phyloP scores from a whole-genome alignment of 2,329 filamentous ascomycete genomes.

The Sporothrix luriei region DNA sequence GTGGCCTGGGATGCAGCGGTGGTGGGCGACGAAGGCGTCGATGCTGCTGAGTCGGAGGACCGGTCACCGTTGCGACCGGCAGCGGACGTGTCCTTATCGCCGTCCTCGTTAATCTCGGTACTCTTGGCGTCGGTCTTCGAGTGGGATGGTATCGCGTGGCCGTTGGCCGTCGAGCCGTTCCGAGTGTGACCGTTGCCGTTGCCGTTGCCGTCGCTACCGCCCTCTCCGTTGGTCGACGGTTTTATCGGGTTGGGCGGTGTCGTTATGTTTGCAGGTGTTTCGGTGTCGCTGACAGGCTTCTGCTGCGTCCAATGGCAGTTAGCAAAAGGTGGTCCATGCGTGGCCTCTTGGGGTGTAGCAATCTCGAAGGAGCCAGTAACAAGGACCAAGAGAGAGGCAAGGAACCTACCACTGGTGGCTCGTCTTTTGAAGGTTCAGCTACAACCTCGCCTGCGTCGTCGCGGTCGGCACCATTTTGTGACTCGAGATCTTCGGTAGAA shows the following conservation, averaged over 20 bases:
- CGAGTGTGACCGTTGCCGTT: constrained; percentile 33
- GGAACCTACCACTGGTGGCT: constrained; percentile 26
- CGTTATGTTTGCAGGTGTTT: constrained; percentile 35
- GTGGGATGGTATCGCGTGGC: constrained; percentile 28
- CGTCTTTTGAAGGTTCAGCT: constrained; percentile 25
- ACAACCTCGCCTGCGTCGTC: constrained; percentile 33
- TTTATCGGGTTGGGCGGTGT: constrained; percentile 32
- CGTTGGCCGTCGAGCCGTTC: constrained; percentile 36
- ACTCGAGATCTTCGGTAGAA: constrained; percentile 21
- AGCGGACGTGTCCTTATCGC: constrained; percentile 41
- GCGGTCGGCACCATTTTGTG: constrained; percentile 38
- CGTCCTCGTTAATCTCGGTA: constrained; percentile 45
- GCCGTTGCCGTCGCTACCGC: constrained; percentile 4
- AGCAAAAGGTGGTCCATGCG: not conserved
- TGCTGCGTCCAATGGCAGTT: constrained; percentile 28
- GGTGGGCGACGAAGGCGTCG: constrained; percentile 42
- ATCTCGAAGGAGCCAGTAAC: not conserved
- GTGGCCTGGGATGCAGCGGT: constrained; percentile 31
- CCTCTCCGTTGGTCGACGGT: constrained; percentile 16
- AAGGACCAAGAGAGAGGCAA: not conserved
- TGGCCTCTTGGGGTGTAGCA: constrained; percentile 1
- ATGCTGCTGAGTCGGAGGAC: constrained; percentile 33
- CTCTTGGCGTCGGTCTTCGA: constrained; percentile 37
- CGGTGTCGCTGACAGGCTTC: constrained; percentile 29
- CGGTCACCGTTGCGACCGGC: constrained; percentile 33